Base-by-base conservation (phyloP, 495 filamentous ascomycete species). In the Xylaria venustula region DNA sequence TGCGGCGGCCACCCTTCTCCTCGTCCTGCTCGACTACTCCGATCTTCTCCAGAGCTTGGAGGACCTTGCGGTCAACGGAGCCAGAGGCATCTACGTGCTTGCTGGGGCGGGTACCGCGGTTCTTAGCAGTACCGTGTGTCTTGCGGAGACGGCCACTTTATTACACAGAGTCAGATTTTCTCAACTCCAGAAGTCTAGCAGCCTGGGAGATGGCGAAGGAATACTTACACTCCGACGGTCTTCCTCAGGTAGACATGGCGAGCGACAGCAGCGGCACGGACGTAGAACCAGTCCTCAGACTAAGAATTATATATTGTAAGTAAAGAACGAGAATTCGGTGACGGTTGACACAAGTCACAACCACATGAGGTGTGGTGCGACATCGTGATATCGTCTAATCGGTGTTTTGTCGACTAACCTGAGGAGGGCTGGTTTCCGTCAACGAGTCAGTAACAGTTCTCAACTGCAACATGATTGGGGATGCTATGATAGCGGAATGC, bases 211-310 rank as follows among this genome's bases (percentile, higher is more conserved):
- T 47, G 6, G 22, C 3, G 17, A 20, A 28, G 20, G 14, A 36
- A 6, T 45, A 53, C 58, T 36, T 60, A 53, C 48, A 98, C 93
- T 83, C 94, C 94, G 74, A 98, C 93, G 71, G 93, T 97, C 85
- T 98, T 98, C 79, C 94, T 88, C 77, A 98, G 86, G 84, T 98
- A 98, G 84, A 98, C 86, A 82, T 98, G 94, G 73, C 94, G 94
- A 69, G 94, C 94, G 75, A 97, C 87, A 68, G 92, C 83, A 68
- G 94, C 94, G 74, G 93, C 92, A 74, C 94, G 93, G 77, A 97
- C 85, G 88, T 98, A 98, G 88, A 90, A 98, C 93, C 93, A 97
- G 84, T 97, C 93, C 32, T 46, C 58, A 25, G 58, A 61, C 58
- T 61, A 32, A 26, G 20, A 11, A 34, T 11, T 4, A 40, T 34